phyloP scores from a whole-genome alignment of 83 land plant genomes.

The Picea abies region DNA sequence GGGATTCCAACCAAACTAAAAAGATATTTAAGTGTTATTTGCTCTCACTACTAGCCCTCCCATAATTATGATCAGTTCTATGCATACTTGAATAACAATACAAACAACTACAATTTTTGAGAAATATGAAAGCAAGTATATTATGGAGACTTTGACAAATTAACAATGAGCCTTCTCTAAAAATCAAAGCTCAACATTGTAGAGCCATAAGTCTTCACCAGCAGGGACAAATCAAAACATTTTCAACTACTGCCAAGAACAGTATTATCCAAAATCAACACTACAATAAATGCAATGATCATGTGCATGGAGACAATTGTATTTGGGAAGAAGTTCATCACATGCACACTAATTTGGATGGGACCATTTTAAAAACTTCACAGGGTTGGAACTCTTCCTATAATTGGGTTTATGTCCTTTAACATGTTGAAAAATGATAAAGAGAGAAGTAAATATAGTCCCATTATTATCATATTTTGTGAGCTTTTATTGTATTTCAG shows the following conservation, averaged over 20 bases:
- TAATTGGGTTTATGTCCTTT: constrained; percentile 34
- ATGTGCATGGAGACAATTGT: constrained; percentile 47
- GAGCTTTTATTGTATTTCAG: constrained; percentile 39
- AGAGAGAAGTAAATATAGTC: constrained; percentile 33
- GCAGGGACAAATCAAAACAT: too few species aligned
- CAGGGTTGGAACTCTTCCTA: constrained; percentile 49
- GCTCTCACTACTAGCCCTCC: too few species aligned
- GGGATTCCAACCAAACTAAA: too few species aligned
- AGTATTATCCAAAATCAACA: constrained; percentile 77
- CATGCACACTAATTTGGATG: constrained; percentile 27
- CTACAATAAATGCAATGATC: constrained; percentile 80
- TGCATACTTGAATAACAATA: too few species aligned
- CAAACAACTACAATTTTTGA: too few species aligned
- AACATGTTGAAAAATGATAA: constrained; percentile 66
- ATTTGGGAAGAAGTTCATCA: constrained; percentile 6
- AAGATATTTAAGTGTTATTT: too few species aligned
- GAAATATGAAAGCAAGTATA: too few species aligned
- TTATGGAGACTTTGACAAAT: too few species aligned
- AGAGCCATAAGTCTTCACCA: too few species aligned
- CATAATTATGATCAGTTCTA: too few species aligned
- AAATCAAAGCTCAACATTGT: too few species aligned
- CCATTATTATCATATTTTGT: constrained; percentile 28
- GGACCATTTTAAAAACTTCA: constrained; percentile 74
- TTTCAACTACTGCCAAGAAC: constrained; percentile 59
- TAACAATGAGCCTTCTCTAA: too few species aligned